Evolutionary conservation across 176 grass and related monocot species (phyloP), one percentile per base, ranked within the genome.

Genomic region (Juncus effusus): DNA sequence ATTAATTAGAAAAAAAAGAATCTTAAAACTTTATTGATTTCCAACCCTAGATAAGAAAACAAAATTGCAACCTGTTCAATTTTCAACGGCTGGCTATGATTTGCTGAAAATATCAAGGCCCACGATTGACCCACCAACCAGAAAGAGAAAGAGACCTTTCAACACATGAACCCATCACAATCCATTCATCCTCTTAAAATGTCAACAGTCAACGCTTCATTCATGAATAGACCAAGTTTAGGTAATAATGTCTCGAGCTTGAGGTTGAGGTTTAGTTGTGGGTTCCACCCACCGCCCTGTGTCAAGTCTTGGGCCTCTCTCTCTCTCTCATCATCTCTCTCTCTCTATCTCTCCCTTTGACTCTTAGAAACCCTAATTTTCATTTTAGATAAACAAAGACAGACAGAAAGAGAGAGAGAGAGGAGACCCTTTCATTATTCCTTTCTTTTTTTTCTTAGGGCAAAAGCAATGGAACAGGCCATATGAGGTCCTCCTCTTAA

Each of bases 401-500:
- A 28, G 78, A 85, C 47, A 44, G 64, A 62, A 52, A 65, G 65
- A 76, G 56, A 50, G 64, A 61, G 63, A 74, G 78, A 63, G 78
- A 82, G 35, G 56, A 11, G 62, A 75, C 80, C 61, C 76, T 78
- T 79, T 76, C 68, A 51, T 35, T 15, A 3, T 64, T 42, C n/a
- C 40, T 40, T 74, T 79, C 67, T 14, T 59, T 36, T 62, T 65
- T 62, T 74, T 70, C 78, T 80, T 80, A 77, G 42, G 67, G 62
- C 16, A 69, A 68, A 74, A 75, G 16, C 72, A 51, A 62, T 76
- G 51, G 59, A 51, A 15, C 28, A 38, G 8, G 54, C 62, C 36
- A 36, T 12, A 19, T 28, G 19, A 28, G 19, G 19, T 52, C 12
- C 6, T 37, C 69, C 64, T 69, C 13, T 54, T 64, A 74, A 69